phyloP scores from a whole-genome alignment of 2,329 filamentous ascomycete species.

The Stagonosporopsis rhizophila region DNA sequence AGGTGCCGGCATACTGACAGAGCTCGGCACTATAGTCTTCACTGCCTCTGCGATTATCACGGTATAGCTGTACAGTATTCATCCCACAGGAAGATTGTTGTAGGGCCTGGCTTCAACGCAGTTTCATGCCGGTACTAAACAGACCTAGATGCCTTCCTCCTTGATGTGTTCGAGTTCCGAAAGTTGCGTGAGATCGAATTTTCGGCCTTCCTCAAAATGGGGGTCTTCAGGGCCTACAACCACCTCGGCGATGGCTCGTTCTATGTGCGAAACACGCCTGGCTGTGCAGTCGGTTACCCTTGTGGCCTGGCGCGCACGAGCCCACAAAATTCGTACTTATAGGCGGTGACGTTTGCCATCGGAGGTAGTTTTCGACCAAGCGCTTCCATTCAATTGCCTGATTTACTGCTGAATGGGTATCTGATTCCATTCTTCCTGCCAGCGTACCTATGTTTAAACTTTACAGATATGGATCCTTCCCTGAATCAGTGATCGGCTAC shows the following conservation, averaged over 20 bases:
- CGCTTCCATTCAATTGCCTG: background rate
- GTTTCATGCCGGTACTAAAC: no score
- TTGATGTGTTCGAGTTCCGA: constrained; percentile 1
- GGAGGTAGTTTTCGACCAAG: constrained; percentile 27
- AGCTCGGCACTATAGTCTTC: no score
- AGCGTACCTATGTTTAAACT: no score
- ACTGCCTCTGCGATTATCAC: no score
- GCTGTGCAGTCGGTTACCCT: constrained; percentile 57
- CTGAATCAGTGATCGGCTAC: no score
- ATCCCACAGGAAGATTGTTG: no score
- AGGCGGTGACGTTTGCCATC: constrained; percentile 19
- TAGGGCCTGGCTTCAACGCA: no score
- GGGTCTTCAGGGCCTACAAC: constrained; percentile 56
- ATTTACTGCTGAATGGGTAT: background rate
- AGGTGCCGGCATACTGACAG: no score
- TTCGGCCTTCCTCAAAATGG: constrained; percentile 39
- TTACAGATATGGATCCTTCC: no score
- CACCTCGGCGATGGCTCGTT: constrained; percentile 63
- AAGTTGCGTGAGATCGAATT: constrained; percentile 4
- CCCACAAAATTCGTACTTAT: constrained; percentile 20
- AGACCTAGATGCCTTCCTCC: no score
- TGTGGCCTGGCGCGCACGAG: constrained; percentile 54
- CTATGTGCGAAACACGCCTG: constrained; percentile 61
- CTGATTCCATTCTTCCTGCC: no score
- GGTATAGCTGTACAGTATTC: no score